phyloP scores from a whole-genome alignment of 139 green algal species.

The Chlamydomonas eustigma region DNA sequence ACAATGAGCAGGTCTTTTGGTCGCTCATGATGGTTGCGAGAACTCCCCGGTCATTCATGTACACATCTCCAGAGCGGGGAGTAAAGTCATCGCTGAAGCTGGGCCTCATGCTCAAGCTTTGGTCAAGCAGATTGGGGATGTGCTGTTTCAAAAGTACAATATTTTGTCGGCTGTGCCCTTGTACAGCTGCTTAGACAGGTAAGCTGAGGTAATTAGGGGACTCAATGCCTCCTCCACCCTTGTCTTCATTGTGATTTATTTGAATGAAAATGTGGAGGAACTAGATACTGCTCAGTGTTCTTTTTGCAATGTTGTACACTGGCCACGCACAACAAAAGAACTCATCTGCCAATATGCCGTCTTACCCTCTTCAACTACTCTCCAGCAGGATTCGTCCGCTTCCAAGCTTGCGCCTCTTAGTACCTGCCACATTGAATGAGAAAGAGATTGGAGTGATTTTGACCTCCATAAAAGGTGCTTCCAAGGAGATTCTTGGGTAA shows the following conservation, averaged over 20 bases:
- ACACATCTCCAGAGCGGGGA: neutral
- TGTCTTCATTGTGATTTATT: neutral
- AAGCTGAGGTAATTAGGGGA: neutral
- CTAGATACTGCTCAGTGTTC: neutral
- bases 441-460: neutral
- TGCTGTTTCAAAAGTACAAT: neutral
- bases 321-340: too few species aligned
- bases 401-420: neutral
- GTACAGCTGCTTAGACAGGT: conserved; percentile 10
- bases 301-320: too few species aligned
- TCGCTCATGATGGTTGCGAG: neutral
- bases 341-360: too few species aligned
- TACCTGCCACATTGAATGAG: neutral
- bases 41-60: conserved; percentile 3
- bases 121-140: neutral
- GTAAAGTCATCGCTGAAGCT: neutral
- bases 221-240: neutral
- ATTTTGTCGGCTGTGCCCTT: neutral
- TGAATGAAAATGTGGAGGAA: neutral
- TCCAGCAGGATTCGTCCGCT: neutral
- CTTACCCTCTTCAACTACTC: too few species aligned
- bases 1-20: neutral
- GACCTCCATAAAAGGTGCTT: neutral
- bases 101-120: neutral
- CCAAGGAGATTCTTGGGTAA: neutral